These are phyloP conservation scores for Huntiella bhutanensis DNA, from an alignment of 2,329 filamentous ascomycete genomes.

Conservation along the genomic window DNA sequence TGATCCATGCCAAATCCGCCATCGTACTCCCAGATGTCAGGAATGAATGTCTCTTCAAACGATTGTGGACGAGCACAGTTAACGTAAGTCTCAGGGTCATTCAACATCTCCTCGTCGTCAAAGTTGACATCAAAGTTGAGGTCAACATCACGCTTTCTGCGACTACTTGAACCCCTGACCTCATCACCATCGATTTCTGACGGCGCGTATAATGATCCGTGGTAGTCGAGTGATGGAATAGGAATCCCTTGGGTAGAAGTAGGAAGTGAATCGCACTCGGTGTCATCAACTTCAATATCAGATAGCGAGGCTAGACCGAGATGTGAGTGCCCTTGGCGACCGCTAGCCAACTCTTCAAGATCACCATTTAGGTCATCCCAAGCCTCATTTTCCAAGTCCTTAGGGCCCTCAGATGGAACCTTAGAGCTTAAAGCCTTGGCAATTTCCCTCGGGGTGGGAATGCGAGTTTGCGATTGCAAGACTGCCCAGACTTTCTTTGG, in stretches of 20 bases:
- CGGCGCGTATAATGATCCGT: not conserved
- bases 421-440: not conserved
- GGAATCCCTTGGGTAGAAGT: not conserved
- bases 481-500: constrained; percentile 8
- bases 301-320: not conserved
- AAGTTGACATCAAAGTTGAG: constrained; percentile 7
- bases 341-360: not conserved
- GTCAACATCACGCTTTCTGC: constrained; percentile 2
- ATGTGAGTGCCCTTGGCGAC: not conserved
- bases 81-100: constrained; percentile 2
- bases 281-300: constrained; percentile 9
- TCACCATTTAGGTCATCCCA: constrained; percentile 6
- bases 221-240: constrained; percentile 1
- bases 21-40: constrained; percentile 6
- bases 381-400: constrained; percentile 1
- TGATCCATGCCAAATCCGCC: not conserved
- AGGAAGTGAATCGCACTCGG: not conserved
- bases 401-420: not conserved
- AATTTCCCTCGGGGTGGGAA: not conserved
- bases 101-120: constrained; percentile 4
- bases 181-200: constrained; percentile 4
- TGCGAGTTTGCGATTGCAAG: constrained; percentile 9
- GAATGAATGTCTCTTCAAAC: constrained; percentile 4
- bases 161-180: constrained; percentile 2
- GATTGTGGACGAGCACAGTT: constrained; percentile 1